phyloP scores from a whole-genome alignment of 306 rosid genomes.

The Prunus fruticosa region DNA sequence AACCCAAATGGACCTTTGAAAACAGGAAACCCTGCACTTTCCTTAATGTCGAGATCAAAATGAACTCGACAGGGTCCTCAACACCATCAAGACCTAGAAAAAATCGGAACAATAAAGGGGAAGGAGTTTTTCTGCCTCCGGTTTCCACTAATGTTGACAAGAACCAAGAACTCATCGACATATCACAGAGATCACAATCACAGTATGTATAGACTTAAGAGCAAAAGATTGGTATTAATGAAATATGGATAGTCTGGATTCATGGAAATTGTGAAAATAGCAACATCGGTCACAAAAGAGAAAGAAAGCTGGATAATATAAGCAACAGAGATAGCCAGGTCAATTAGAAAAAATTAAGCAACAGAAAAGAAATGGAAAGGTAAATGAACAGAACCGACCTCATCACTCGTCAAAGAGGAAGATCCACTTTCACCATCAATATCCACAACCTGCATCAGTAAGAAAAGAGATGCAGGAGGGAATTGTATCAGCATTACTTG shows the following conservation, averaged over 20 bases:
- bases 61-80: not conserved
- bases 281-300: not conserved
- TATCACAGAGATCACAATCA: not conserved
- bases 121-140: not conserved
- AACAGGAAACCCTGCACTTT: not conserved
- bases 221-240: not conserved
- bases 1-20: not conserved
- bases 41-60: not conserved
- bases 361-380: not conserved
- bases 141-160: not conserved
- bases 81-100: not conserved
- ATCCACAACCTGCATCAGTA: slow-evolving; percentile 44
- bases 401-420: slow-evolving; percentile 39
- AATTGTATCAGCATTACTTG: slow-evolving; percentile 3
- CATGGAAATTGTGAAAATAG: not conserved
- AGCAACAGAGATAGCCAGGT: not conserved
- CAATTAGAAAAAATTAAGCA: not conserved
- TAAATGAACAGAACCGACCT: slow-evolving; percentile 29
- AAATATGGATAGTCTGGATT: not conserved
- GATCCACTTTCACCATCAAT: slow-evolving; percentile 32
- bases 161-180: not conserved
- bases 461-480: not conserved
- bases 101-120: not conserved
- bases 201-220: not conserved
- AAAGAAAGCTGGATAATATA: not conserved